These are phyloP conservation scores for Lizonia empirigonia DNA, from an alignment of 2,329 filamentous ascomycete genomes.

Conservation along the genomic window DNA sequence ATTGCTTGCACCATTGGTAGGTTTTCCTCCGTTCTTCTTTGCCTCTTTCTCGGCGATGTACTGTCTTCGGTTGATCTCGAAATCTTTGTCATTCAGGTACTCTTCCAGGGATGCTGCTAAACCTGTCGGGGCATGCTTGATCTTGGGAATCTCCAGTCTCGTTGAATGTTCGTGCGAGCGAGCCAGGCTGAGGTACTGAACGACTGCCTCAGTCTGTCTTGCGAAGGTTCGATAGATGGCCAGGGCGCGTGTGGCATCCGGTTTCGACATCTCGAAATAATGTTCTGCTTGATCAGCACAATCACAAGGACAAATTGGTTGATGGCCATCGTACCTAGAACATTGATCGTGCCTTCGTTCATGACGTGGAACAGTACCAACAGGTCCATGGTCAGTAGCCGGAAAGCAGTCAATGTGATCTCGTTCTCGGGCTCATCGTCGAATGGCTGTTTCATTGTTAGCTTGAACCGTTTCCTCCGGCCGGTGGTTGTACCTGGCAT, in stretches of 20 bases:
- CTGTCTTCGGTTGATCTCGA: constrained; percentile 89
- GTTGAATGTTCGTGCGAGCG: constrained; percentile 92
- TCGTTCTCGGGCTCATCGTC: constrained; percentile 92
- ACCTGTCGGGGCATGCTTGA: constrained; percentile 96
- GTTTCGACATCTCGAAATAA: constrained; percentile 97
- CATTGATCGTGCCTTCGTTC: constrained; percentile 97
- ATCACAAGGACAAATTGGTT: not conserved
- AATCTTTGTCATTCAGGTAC: constrained; percentile 92
- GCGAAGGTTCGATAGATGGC: constrained; percentile 92
- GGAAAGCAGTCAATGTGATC: constrained; percentile 92
- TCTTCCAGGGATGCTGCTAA: constrained; percentile 89
- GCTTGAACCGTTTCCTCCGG: not conserved
- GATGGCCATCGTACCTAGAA: constrained; percentile 69
- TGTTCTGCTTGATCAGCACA: constrained; percentile 65
- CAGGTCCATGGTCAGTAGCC: constrained; percentile 87
- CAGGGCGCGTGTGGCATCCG: constrained; percentile 90
- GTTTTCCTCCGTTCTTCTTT: constrained; percentile 59
- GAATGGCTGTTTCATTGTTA: constrained; percentile 66
- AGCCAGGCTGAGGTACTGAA: constrained; percentile 85
- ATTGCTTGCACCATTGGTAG: constrained; percentile 36
- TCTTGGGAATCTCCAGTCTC: constrained; percentile 89
- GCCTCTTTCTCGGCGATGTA: constrained; percentile 88
- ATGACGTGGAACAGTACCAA: constrained; percentile 90
- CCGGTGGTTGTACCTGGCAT: constrained; percentile 73
- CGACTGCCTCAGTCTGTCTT: constrained; percentile 88